Percentiles rank a stretch among this genome's conserved stretches.
phyloP scores from a whole-genome alignment of 768 basidiomycete genomes.

The Tylopilus subfusipes region DNA sequence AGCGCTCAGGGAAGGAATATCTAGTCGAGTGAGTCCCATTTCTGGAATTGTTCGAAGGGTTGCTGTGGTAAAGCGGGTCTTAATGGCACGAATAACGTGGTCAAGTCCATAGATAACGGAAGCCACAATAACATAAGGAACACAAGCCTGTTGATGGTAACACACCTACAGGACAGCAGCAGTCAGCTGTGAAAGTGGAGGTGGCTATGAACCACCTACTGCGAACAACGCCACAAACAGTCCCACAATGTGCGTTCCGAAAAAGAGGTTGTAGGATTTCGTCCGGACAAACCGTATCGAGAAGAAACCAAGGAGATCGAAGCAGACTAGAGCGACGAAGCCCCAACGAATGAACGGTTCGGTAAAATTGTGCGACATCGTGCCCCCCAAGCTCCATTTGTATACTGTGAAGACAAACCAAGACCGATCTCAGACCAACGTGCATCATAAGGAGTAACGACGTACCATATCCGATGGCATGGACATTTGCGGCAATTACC shows the following conservation, averaged over 20 bases:
- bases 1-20: conserved; percentile 54
- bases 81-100: conserved; percentile 53
- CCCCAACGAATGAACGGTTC: conserved; percentile 45
- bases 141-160: conserved; percentile 47
- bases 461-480: conserved; percentile 56
- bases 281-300: conserved; percentile 57
- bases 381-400: conserved; percentile 46
- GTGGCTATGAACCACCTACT: conserved; percentile 33
- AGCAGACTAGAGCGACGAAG: conserved; percentile 44
- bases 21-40: conserved; percentile 58
- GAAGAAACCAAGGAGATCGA: conserved; percentile 60
- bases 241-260: conserved; percentile 55
- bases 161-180: conserved; percentile 32
- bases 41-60: conserved; percentile 58
- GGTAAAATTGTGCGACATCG: conserved; percentile 34
- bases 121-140: conserved; percentile 54
- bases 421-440: neutral
- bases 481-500: conserved; percentile 56
- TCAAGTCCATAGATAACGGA: conserved; percentile 55
- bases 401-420: conserved; percentile 44
- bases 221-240: conserved; percentile 54
- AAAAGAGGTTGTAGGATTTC: conserved; percentile 63
- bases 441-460: conserved; percentile 7
- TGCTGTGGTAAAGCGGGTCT: conserved; percentile 60
- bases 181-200: neutral